A percentile compares a stretch with the other conserved stretches of the same genome.
Conservation (phyloP, 352 stramenopile species). For the Phytophthora melonis region DNA sequence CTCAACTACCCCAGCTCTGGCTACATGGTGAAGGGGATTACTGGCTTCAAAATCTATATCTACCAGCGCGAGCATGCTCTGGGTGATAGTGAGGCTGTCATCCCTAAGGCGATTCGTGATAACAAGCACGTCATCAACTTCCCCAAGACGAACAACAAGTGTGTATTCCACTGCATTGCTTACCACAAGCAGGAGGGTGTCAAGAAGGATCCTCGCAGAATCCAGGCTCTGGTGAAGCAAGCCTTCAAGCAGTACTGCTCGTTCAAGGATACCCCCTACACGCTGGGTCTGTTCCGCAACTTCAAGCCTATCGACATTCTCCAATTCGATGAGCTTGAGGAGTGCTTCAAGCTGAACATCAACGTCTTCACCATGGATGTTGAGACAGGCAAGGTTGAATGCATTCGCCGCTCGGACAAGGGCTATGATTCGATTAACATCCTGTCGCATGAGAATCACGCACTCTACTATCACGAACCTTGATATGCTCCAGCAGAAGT, state of each 20-base stretch:
- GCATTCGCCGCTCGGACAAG: conserved; percentile 4
- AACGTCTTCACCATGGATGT: conserved; percentile 12
- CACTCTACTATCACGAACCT: background rate
- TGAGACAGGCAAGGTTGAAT: background rate
- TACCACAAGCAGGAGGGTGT: background rate
- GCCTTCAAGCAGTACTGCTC: conserved; percentile 1
- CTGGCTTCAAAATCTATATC: conserved; percentile 26
- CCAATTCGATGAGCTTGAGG: conserved; percentile 12
- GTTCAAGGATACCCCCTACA: conserved; percentile 5
- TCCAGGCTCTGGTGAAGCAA: conserved; percentile 1
- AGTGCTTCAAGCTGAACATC: background rate
- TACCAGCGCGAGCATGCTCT: conserved; percentile 27
- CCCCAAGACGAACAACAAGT: conserved; percentile 17
- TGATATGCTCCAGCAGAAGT: conserved; percentile 8
- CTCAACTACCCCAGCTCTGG: conserved; percentile 23
- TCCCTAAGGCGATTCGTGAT: background rate
- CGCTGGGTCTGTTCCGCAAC: background rate
- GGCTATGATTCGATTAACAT: background rate
- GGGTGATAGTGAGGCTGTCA: conserved; percentile 5
- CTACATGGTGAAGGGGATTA: conserved; percentile 20
- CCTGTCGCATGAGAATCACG: conserved; percentile 2
- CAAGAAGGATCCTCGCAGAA: background rate
- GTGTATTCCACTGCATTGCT: conserved; percentile 4
- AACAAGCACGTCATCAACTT: conserved; percentile 17
- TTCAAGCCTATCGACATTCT: conserved; percentile 15